Conservation (phyloP, 257 asterid species). For the Capsicum chinense region DNA sequence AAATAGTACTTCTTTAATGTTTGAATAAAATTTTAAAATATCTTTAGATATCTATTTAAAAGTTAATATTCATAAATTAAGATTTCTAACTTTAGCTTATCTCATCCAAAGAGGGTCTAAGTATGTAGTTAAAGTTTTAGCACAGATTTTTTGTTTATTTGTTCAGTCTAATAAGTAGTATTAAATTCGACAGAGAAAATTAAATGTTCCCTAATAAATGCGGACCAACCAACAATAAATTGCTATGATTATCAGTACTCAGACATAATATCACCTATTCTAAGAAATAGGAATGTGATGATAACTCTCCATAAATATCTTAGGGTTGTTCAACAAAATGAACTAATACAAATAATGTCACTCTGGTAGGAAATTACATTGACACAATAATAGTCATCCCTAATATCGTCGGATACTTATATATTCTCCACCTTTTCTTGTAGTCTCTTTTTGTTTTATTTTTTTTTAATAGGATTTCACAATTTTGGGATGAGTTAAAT, state of each 20-base stretch:
- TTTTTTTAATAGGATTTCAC: background rate
- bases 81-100: too few relatives aligned
- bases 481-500: background rate
- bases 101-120: too few relatives aligned
- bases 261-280: background rate
- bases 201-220: background rate
- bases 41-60: too few relatives aligned
- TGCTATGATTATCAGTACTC: background rate
- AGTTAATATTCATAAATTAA: too few relatives aligned
- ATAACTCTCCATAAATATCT: background rate
- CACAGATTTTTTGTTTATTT: too few relatives aligned
- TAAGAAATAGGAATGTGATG: background rate
- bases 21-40: too few relatives aligned
- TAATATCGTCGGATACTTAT: too few relatives aligned
- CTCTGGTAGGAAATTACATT: background rate
- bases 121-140: too few relatives aligned
- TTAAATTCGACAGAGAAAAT: background rate
- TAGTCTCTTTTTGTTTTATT: background rate
- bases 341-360: background rate
- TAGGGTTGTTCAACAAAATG: background rate
- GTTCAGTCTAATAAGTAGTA: background rate
- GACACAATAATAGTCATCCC: background rate
- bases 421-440: too few relatives aligned
- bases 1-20: too few relatives aligned
- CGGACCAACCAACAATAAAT: constrained; percentile 2